Evolutionary conservation across 148 eudicot species (phyloP).

Genomic region (Spergularia marina): DNA sequence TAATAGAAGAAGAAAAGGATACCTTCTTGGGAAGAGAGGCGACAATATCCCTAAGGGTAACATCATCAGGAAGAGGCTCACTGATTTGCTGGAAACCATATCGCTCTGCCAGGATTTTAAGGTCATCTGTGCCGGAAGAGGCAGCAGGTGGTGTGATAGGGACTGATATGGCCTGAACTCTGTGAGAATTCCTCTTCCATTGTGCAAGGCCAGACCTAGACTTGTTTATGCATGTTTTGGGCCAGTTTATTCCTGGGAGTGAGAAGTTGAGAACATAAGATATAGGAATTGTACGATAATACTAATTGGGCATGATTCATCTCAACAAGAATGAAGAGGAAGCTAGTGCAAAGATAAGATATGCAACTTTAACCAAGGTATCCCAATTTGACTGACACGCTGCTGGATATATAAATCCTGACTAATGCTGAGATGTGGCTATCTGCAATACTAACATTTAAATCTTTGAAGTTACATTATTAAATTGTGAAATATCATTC

Average conservation of each 20-base stretch:
- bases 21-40: conserved; percentile 79
- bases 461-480: too few species aligned
- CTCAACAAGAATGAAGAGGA: too few species aligned
- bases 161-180: conserved; percentile 56
- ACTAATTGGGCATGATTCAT: not conserved
- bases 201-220: conserved; percentile 23
- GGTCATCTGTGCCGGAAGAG: conserved; percentile 45
- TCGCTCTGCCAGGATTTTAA: conserved; percentile 57
- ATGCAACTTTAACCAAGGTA: too few species aligned
- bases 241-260: conserved; percentile 15
- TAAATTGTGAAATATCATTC: too few species aligned
- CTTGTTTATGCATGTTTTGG: conserved; percentile 16
- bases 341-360: too few species aligned
- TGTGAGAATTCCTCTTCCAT: conserved; percentile 35
- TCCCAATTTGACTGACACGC: too few species aligned
- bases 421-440: too few species aligned
- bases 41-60: conserved; percentile 67
- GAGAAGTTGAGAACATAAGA: not conserved
- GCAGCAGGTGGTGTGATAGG: conserved; percentile 51
- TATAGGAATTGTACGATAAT: not conserved
- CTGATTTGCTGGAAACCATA: conserved; percentile 90
- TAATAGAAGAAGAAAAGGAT: not conserved
- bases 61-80: conserved; percentile 77
- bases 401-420: too few species aligned
- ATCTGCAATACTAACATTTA: too few species aligned